Conservation (phyloP, 129 eudicot species). For the Ambrosia artemisiifolia region DNA sequence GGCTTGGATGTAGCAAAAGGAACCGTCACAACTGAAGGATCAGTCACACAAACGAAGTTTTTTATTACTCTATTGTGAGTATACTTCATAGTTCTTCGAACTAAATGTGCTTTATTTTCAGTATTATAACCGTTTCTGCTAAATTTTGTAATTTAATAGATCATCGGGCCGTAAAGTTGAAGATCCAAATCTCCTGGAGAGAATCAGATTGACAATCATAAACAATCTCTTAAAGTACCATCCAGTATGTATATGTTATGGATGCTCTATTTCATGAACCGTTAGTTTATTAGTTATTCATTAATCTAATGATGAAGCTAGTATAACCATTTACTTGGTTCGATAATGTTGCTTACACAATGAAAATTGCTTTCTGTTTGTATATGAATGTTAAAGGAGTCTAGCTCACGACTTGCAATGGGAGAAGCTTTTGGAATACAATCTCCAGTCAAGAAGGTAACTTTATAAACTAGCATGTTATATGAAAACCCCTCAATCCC, state of each 20-base stretch:
- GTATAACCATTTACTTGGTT: slow-evolving; percentile 3
- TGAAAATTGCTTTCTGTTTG: slow-evolving; percentile 10
- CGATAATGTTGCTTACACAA: slow-evolving; percentile 1
- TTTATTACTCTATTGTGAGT: slow-evolving; percentile 65
- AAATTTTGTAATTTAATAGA: slow-evolving; percentile 37
- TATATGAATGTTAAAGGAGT: slow-evolving; percentile 56
- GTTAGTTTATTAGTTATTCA: slow-evolving; percentile 1
- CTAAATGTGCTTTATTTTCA: slow-evolving; percentile 2
- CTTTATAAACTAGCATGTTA: neutral
- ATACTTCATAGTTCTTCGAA: slow-evolving; percentile 9
- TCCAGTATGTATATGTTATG: slow-evolving; percentile 63
- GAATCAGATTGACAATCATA: slow-evolving; percentile 89
- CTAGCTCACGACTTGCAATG: slow-evolving; percentile 92
- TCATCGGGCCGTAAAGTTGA: slow-evolving; percentile 86
- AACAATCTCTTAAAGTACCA: slow-evolving; percentile 87
- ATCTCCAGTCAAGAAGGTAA: slow-evolving; percentile 84
- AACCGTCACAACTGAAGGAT: slow-evolving; percentile 76
- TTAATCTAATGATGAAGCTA: slow-evolving; percentile 1
- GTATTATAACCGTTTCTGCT: neutral
- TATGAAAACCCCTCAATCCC: slow-evolving; percentile 14
- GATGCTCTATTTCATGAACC: neutral
- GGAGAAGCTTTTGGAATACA: slow-evolving; percentile 96
- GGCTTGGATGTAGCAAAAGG: slow-evolving; percentile 94
- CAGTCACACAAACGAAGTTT: slow-evolving; percentile 68
- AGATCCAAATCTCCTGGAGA: slow-evolving; percentile 96